Percentiles rank a stretch among this genome's conserved stretches.
Evolutionary conservation across 179 eudicot genomes (phyloP).

Genomic region (Amaranthus tricolor): DNA sequence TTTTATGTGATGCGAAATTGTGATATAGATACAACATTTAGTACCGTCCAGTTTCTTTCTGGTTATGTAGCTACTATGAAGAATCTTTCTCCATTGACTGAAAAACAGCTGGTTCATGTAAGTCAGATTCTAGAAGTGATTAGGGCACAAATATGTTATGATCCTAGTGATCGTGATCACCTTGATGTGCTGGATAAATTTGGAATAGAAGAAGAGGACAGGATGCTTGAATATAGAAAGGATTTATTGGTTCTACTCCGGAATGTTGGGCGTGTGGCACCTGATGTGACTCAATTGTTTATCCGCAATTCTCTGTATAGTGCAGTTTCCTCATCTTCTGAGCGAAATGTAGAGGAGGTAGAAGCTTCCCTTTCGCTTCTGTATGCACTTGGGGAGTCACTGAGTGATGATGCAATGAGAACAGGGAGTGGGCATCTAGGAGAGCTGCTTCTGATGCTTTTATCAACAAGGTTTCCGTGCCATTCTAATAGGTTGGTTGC

Average conservation of each 20-base stretch:
- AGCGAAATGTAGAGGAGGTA: constrained; percentile 87
- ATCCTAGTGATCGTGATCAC: constrained; percentile 69
- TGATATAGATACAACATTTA: constrained; percentile 71
- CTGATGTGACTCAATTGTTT: constrained; percentile 76
- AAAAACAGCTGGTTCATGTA: constrained; percentile 70
- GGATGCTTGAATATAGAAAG: constrained; percentile 86
- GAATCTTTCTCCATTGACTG: constrained; percentile 53
- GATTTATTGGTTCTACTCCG: constrained; percentile 82
- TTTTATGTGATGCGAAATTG: constrained; percentile 68
- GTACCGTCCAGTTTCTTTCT: constrained; percentile 79
- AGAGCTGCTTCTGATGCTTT: constrained; percentile 82
- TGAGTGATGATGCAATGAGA: constrained; percentile 75
- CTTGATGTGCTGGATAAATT: constrained; percentile 75
- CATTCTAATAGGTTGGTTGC: constrained; percentile 91
- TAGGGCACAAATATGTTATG: constrained; percentile 68
- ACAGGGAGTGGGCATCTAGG: constrained; percentile 66
- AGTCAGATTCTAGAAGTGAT: constrained; percentile 86
- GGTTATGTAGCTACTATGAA: constrained; percentile 89
- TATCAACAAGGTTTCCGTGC: constrained; percentile 82
- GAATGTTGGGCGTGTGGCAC: constrained; percentile 86
- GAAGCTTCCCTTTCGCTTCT: constrained; percentile 91
- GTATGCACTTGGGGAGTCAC: constrained; percentile 86
- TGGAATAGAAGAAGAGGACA: constrained; percentile 90
- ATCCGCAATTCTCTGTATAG: constrained; percentile 68
- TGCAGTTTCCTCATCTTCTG: constrained; percentile 60